These are phyloP conservation scores for Venturia oleaginea DNA, from an alignment of 2,329 filamentous ascomycete genomes.

Conservation along the genomic window DNA sequence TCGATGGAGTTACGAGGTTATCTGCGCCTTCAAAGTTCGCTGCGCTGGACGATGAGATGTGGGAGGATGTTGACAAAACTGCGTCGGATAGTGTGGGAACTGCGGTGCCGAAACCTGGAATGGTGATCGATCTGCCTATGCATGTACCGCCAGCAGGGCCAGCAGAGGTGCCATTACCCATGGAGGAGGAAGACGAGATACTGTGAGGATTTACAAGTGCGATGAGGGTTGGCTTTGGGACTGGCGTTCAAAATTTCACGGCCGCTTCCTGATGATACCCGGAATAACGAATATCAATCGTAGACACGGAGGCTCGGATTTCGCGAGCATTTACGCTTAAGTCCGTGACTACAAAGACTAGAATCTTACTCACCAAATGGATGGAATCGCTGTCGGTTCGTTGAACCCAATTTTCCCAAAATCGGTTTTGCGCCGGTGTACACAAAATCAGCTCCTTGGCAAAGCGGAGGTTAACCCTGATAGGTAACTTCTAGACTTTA, in stretches of 20 bases:
- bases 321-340: neutral
- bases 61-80: conserved; percentile 16
- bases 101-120: neutral
- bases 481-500: neutral
- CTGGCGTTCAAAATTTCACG: neutral
- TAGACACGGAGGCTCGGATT: neutral
- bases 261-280: conserved; percentile 1
- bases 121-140: neutral
- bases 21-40: neutral
- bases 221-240: neutral
- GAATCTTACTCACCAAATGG: neutral
- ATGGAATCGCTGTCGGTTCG: too few relatives aligned
- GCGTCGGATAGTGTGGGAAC: neutral
- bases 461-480: neutral
- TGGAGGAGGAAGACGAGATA: conserved; percentile 9
- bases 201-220: neutral
- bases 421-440: too few relatives aligned
- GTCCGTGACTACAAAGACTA: neutral
- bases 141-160: conserved; percentile 6
- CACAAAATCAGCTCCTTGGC: neutral
- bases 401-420: too few relatives aligned
- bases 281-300: neutral
- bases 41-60: conserved; percentile 16
- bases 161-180: too few relatives aligned
- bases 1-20: neutral